Base-by-base conservation (phyloP, 441 rosid species). In the Capsella rubella region DNA sequence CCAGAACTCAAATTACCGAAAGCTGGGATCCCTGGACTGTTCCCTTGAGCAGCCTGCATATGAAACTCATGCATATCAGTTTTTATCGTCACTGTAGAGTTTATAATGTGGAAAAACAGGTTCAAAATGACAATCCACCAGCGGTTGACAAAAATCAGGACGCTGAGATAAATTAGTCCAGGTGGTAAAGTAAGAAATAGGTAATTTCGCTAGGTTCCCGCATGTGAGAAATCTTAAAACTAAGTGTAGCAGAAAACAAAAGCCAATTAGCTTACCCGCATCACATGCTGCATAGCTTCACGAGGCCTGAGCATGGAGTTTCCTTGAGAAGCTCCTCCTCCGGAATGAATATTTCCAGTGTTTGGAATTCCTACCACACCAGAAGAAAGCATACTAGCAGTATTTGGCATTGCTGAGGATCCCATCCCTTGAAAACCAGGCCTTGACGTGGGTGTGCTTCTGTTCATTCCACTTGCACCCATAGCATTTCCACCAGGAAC, bases 351-450 rank as follows among this genome's bases (percentile, higher is more conserved):
- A 81, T 69, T 85, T 21, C 79, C 89, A 77, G 89, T 75, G 78
- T 79, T 87, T 75, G 90, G 86, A 82, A 91, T 80, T 78, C 96
- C 97, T 54, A 63, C 92, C 85, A 82, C 71, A 69, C 86, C 80
- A 75, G 97, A 82, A 73, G 99, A 82, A 77, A 87, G 87, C 89
- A 91, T 83, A 77, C 82, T 84, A 35, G 87, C 82, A 68, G 92
- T 82, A 75, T 81, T 90, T 78, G 90, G 80, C 84, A 87, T 67
- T 39, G 95, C 75, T 35, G 98, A 83, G 62, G 99, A 85, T 79
- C 84, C 77, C 76, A 87, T 81, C 73, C 92, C 97, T 76, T 84
- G 99, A 82, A 86, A 86, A 5, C 92, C 97, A 53, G 98, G 89
- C 79, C 97, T 87, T 45, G 99, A 66, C 77, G 86, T 63, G 67